Conservation (phyloP, 805 yeast species). For the Metahyphopichia silvanorum region DNA sequence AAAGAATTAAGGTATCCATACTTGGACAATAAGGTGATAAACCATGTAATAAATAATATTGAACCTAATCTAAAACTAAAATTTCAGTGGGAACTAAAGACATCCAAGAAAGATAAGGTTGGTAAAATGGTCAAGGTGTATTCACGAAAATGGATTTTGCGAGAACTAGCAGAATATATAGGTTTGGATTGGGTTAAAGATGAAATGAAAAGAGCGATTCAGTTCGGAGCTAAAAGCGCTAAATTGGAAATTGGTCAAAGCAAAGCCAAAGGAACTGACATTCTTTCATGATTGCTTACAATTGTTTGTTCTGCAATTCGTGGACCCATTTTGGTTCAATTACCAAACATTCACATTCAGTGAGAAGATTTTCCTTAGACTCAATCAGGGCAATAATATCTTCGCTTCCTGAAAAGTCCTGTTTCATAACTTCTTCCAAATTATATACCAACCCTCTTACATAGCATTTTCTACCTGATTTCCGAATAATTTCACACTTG, state of each 20-base stretch:
- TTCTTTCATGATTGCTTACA: conserved; percentile 6
- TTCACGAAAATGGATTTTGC: conserved; percentile 51
- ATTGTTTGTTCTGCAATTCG: conserved; percentile 14
- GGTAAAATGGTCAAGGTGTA: conserved; percentile 19
- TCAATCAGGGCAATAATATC: conserved; percentile 13
- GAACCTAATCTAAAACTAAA: conserved; percentile 47
- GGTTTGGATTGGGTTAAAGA: conserved; percentile 54
- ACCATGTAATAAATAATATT: conserved; percentile 42
- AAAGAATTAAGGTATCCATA: conserved; percentile 89
- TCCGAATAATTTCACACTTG: conserved; percentile 28
- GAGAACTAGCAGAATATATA: conserved; percentile 56
- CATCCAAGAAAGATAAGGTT: conserved; percentile 23
- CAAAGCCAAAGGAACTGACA: conserved; percentile 73
- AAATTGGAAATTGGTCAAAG: conserved; percentile 83
- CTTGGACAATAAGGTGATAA: conserved; percentile 60
- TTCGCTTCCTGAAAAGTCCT: conserved; percentile 5
- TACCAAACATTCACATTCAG: conserved; percentile 38
- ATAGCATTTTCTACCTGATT: conserved; percentile 38
- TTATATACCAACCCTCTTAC: conserved; percentile 33
- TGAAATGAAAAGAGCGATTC: conserved; percentile 92
- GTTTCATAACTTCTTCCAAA: conserved; percentile 11
- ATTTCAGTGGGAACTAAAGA: conserved; percentile 21
- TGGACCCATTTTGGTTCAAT: conserved; percentile 41
- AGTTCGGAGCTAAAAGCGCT: conserved; percentile 94
- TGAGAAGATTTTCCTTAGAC: conserved; percentile 19